Conservation (phyloP, 164 flowering plant species). For the Berberis vulgaris region DNA sequence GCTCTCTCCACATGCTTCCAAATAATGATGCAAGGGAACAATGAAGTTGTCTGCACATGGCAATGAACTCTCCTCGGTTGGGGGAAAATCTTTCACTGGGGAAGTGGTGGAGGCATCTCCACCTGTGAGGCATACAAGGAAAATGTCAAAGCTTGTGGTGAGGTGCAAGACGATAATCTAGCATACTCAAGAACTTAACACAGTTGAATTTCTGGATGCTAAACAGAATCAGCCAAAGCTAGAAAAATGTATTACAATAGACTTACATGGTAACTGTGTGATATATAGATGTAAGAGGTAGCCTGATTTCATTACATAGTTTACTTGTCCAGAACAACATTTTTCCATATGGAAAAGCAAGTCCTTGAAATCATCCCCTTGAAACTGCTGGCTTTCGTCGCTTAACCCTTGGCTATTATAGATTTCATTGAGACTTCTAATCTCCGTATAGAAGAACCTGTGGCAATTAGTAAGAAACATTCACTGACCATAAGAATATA, state of each 20-base stretch:
- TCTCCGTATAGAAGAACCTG: conserved; percentile 74
- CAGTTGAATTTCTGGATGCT: not conserved
- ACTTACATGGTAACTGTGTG: conserved; percentile 87
- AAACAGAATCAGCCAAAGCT: not conserved
- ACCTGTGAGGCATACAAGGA: conserved; percentile 31
- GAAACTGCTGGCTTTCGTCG: conserved; percentile 14
- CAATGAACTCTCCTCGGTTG: conserved; percentile 12
- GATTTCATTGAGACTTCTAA: conserved; percentile 21
- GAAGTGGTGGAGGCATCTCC: conserved; percentile 57
- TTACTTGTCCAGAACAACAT: conserved; percentile 22
- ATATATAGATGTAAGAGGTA: conserved; percentile 79
- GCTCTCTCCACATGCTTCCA: conserved; percentile 12
- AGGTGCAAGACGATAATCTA: not conserved
- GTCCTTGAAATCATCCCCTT: conserved; percentile 15
- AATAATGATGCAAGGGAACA: conserved; percentile 9
- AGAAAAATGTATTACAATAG: not conserved
- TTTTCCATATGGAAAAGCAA: conserved; percentile 27
- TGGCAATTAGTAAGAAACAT: conserved; percentile 2
- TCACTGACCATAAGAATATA: not conserved
- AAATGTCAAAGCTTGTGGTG: not conserved
- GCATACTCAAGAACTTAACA: not conserved
- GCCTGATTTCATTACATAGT: conserved; percentile 47
- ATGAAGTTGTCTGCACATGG: conserved; percentile 3
- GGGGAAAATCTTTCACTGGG: conserved; percentile 14
- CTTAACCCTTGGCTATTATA: conserved; percentile 3